phyloP scores from a whole-genome alignment of 1,284 basidiomycete genomes.

The Fistulinella staudtii region DNA sequence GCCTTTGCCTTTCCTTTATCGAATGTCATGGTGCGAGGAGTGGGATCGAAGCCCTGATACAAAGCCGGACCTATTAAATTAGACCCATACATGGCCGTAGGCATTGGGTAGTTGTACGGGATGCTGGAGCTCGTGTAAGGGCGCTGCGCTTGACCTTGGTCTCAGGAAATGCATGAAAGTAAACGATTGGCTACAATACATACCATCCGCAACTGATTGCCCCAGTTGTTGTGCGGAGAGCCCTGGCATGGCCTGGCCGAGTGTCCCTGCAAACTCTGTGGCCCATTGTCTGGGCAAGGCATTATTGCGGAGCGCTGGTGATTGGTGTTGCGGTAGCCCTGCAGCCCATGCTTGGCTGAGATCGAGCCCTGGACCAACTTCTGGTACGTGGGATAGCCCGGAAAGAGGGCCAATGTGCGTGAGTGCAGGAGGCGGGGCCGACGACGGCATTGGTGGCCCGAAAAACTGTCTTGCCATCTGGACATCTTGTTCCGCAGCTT shows the following conservation, averaged over 20 bases:
- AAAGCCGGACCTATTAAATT: slow-evolving; percentile 32
- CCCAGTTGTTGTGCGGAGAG: slow-evolving; percentile 30
- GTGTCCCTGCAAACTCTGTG: slow-evolving; percentile 41
- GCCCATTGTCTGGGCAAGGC: slow-evolving; percentile 41
- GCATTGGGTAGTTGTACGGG: slow-evolving; percentile 31
- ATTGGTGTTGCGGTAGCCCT: slow-evolving; percentile 42
- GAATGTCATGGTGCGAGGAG: slow-evolving; percentile 16
- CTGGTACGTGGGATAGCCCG: slow-evolving; percentile 37
- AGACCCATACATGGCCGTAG: slow-evolving; percentile 27
- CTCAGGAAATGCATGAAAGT: slow-evolving; percentile 10
- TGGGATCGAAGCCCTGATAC: slow-evolving; percentile 26
- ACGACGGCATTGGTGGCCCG: slow-evolving; percentile 41
- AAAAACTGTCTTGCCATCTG: slow-evolving; percentile 80
- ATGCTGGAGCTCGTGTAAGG: slow-evolving; percentile 7
- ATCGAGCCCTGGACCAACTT: slow-evolving; percentile 33
- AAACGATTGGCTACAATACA: slow-evolving; percentile 5
- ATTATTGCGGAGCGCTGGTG: slow-evolving; percentile 33
- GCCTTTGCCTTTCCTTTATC: slow-evolving; percentile 69
- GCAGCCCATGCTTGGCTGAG: slow-evolving; percentile 54
- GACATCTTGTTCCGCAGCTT: slow-evolving; percentile 59
- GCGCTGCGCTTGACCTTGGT: slow-evolving; percentile 18
- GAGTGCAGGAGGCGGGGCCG: slow-evolving; percentile 29
- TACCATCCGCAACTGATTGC: slow-evolving; percentile 23
- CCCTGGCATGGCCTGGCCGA: slow-evolving; percentile 7
- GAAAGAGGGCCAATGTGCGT: slow-evolving; percentile 35